phyloP scores from a whole-genome alignment of 345 rosid genomes.

The Euphorbia tirucalli region DNA sequence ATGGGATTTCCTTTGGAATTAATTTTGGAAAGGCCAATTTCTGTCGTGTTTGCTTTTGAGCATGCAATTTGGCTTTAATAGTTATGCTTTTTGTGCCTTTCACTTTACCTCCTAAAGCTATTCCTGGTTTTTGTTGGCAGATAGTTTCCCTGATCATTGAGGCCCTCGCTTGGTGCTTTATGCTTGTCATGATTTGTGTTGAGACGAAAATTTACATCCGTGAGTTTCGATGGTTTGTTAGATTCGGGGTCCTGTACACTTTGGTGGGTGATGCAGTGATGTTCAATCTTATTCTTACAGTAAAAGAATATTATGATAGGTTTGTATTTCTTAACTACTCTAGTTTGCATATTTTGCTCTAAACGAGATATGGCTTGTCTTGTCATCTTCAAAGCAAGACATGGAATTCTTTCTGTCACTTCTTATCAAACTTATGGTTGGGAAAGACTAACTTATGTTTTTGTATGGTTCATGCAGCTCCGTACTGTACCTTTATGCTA shows the following conservation, averaged over 20 bases:
- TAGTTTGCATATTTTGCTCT: background rate
- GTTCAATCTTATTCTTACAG: slow-evolving; percentile 71
- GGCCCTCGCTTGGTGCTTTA: slow-evolving; percentile 82
- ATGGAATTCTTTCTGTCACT: background rate
- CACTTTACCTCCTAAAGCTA: background rate
- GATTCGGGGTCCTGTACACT: slow-evolving; percentile 75
- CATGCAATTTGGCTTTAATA: too few relatives aligned
- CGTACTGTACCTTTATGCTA: slow-evolving; percentile 62
- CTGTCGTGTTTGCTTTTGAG: background rate
- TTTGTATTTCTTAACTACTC: slow-evolving; percentile 23
- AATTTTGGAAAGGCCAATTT: background rate
- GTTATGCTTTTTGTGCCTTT: background rate
- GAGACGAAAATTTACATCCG: slow-evolving; percentile 80
- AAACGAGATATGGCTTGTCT: slow-evolving; percentile 1
- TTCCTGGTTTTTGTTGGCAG: slow-evolving; percentile 38
- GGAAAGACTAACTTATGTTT: slow-evolving; percentile 28
- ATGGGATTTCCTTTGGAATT: background rate
- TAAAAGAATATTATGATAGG: slow-evolving; percentile 71
- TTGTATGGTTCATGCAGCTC: slow-evolving; percentile 51
- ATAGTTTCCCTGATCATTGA: slow-evolving; percentile 63
- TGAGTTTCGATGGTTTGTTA: slow-evolving; percentile 89
- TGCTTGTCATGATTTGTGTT: slow-evolving; percentile 61
- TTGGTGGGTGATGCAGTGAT: slow-evolving; percentile 82
- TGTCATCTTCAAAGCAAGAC: slow-evolving; percentile 4
- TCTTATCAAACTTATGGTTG: background rate